Evolutionary conservation across 2,329 filamentous ascomycete species (phyloP).

Genomic region (Colletotrichum horii): DNA sequence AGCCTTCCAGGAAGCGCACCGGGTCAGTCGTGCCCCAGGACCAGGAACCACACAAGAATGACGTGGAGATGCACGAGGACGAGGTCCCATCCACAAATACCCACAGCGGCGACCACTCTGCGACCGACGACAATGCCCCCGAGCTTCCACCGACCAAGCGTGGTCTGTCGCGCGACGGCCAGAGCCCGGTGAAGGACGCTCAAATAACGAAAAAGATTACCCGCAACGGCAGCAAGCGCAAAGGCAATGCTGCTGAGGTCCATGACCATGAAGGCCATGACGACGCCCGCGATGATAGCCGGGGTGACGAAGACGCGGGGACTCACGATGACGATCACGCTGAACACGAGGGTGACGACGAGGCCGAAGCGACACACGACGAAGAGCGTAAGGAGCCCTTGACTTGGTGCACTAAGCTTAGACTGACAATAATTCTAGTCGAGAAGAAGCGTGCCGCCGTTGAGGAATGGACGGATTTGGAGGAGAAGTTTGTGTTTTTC

Average conservation of each 20-base stretch:
- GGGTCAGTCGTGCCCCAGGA: conserved; percentile 48
- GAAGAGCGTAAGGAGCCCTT: conserved; percentile 62
- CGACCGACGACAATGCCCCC: conserved; percentile 52
- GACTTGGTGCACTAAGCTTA: background rate
- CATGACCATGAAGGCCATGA: conserved; percentile 28
- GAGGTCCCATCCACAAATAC: conserved; percentile 38
- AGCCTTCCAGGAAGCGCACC: conserved; percentile 60
- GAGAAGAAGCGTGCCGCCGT: conserved; percentile 81
- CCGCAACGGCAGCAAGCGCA: conserved; percentile 45
- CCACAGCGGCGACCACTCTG: conserved; percentile 44
- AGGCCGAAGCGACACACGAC: conserved; percentile 65
- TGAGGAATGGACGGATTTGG: conserved; percentile 79
- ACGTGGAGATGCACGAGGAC: conserved; percentile 34
- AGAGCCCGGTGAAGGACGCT: conserved; percentile 25
- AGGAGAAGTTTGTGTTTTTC: conserved; percentile 87
- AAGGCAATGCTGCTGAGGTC: conserved; percentile 29
- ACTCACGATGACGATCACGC: conserved; percentile 60
- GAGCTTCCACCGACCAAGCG: conserved; percentile 44
- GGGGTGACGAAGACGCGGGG: conserved; percentile 46
- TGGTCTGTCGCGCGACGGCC: conserved; percentile 31
- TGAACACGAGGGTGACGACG: conserved; percentile 63
- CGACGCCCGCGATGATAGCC: conserved; percentile 32
- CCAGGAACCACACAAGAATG: conserved; percentile 35
- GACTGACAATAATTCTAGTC: conserved; percentile 51
- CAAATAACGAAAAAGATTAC: conserved; percentile 44